Evolutionary conservation across 768 basidiomycete species (phyloP).

Genomic region (Rhizopogon rudus): DNA sequence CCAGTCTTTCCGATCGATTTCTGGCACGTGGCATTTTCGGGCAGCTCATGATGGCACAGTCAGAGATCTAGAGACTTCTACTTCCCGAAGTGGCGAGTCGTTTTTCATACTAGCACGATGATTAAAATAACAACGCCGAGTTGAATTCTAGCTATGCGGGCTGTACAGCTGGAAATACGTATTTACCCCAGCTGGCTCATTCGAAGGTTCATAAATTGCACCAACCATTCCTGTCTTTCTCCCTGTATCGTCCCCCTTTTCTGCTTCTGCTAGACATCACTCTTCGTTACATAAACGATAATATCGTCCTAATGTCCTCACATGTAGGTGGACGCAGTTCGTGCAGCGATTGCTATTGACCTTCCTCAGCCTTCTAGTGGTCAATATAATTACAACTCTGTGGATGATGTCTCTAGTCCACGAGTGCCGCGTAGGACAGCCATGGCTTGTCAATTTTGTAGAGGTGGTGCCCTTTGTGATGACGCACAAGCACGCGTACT

Average conservation of each 20-base stretch:
- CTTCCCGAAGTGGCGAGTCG: conserved; percentile 21
- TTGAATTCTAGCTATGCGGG: conserved; percentile 18
- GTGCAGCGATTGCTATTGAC: neutral
- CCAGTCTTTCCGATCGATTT: neutral
- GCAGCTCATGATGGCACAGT: conserved; percentile 16
- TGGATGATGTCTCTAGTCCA: conserved; percentile 15
- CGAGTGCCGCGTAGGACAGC: conserved; percentile 44
- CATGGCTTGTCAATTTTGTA: conserved; percentile 74
- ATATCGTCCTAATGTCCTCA: conserved; percentile 17
- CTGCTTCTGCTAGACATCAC: neutral
- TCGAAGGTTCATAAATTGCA: conserved; percentile 27
- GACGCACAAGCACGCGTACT: neutral
- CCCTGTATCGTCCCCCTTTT: conserved; percentile 9
- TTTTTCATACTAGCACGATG: conserved; percentile 20
- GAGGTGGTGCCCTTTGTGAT: conserved; percentile 37
- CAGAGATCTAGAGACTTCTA: neutral
- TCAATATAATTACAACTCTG: conserved; percentile 9
- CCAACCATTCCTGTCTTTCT: conserved; percentile 4
- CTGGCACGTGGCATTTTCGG: conserved; percentile 5
- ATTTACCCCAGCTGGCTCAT: conserved; percentile 23
- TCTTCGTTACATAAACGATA: conserved; percentile 1
- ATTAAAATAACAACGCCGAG: conserved; percentile 28
- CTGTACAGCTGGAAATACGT: conserved; percentile 32
- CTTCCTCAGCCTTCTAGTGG: neutral
- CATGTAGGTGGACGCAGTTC: conserved; percentile 10